Percentiles rank a stretch among this genome's conserved stretches.
Conservation (phyloP, 257 asterid species). For the Fraxinus quadrangulata region DNA sequence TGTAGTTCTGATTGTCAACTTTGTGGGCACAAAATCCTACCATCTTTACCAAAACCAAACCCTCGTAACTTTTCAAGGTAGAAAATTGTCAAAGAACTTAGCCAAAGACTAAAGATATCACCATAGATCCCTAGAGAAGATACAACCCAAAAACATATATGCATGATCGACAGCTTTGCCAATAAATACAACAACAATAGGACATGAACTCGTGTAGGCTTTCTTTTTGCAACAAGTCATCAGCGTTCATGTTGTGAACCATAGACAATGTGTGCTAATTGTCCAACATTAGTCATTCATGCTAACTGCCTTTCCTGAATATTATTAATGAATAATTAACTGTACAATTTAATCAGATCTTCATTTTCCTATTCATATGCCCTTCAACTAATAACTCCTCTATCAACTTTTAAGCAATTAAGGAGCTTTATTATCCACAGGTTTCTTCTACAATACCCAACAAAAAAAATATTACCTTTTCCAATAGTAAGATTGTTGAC, state of each 20-base stretch:
- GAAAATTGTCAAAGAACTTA: neutral
- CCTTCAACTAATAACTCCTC: neutral
- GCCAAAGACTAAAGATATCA: conserved; percentile 1
- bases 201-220: neutral
- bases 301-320: neutral
- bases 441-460: neutral
- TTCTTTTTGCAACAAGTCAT: conserved; percentile 12
- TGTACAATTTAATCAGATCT: neutral
- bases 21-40: neutral
- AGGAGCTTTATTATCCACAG: neutral
- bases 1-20: neutral
- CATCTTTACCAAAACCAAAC: neutral
- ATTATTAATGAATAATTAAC: neutral
- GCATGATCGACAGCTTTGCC: neutral
- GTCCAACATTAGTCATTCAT: neutral
- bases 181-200: neutral
- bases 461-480: neutral
- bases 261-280: neutral
- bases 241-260: conserved; percentile 1
- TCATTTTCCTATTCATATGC: neutral
- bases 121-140: neutral
- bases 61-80: neutral
- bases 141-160: neutral
- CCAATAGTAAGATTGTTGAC: neutral
- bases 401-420: neutral